Base-by-base conservation (phyloP, 1,139 yeast genomes). In the Suhomyces choctaworum region DNA sequence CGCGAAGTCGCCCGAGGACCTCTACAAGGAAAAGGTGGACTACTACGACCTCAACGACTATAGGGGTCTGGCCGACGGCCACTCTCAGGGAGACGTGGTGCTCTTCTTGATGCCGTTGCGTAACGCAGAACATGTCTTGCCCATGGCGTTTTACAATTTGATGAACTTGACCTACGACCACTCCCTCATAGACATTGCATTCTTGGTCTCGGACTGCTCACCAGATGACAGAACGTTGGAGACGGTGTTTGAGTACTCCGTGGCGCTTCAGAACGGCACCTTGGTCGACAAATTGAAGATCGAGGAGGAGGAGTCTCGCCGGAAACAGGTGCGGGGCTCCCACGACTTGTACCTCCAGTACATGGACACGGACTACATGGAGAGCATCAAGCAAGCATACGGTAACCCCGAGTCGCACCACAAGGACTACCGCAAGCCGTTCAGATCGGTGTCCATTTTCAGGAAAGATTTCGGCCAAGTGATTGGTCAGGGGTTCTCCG, bases 91-190 rank as follows among this genome's bases (percentile, higher is more conserved):
- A 11, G 94, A 87, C 46, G 75, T 81, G 31, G 79, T 88, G 10
- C 64, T 88, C 39, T 63, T 88, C 39, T 71, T 84, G 46, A 76
- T 88, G 58, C 96, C 96, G 2, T 64, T 88, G 41, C 72, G 95
- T 53, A 84, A 88, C 53, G 96, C 96, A 0, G 90, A 83, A 50
- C 70, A 74, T 26, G 92, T 86, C 16, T 64, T 88, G 40, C 89
- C 94, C 7, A 70, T 86, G 69, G 88, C 90, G 66, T 86, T 88
- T 63, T 82, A 82, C 52, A 85, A 87, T 59, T 64, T 88, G 56
- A 83, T 84, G 88, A 86, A 86, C 56, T 67, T 88, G 57, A 83
- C 95, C 2, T 88, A 88, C 56, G 89, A 88, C 39, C 96, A 88
- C 56, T 71, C 76, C 19, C 66, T 85, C 46, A 82, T 88, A 39